These are phyloP conservation scores for Fulvia fulva DNA, from an alignment of 2,329 filamentous ascomycete genomes.

Conservation along the genomic window DNA sequence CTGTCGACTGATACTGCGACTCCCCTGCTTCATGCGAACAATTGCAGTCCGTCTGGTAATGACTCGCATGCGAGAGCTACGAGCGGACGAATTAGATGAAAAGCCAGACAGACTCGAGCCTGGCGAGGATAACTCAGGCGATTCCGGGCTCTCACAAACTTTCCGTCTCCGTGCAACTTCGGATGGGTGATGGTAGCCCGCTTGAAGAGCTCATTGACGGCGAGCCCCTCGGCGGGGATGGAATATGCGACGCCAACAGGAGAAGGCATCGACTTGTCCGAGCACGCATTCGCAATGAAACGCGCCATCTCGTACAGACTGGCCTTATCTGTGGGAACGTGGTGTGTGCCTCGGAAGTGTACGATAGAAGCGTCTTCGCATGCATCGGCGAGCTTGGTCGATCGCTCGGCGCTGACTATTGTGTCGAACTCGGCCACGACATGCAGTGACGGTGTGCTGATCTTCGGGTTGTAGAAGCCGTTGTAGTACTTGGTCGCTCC, in stretches of 20 bases:
- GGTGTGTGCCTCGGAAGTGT: conserved; percentile 15
- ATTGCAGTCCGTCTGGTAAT: neutral
- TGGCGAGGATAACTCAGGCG: neutral
- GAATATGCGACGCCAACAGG: neutral
- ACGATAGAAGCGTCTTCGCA: conserved; percentile 12
- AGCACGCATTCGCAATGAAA: conserved; percentile 13
- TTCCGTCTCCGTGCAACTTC: neutral
- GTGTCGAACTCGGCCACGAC: conserved; percentile 18
- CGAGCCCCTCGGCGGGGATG: neutral
- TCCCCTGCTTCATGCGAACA: neutral
- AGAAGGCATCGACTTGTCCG: neutral
- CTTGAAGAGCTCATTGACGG: neutral
- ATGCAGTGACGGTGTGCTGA: conserved; percentile 16
- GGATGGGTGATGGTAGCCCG: neutral
- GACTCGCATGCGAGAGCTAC: neutral
- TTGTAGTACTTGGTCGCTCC: conserved; percentile 17
- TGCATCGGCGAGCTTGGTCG: conserved; percentile 7
- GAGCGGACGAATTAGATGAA: neutral
- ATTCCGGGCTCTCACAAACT: neutral
- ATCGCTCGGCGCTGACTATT: conserved; percentile 17
- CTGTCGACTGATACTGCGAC: neutral
- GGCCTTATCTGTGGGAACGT: conserved; percentile 12
- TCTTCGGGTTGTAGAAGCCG: conserved; percentile 19
- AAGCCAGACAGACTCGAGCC: conserved; percentile 1
- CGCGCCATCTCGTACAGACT: conserved; percentile 13